Percentiles rank a stretch among this genome's conserved stretches.
Evolutionary conservation across 225 moss, liverwort and hornwort species (phyloP).

Genomic region (Physcomitrellopsis africana): DNA sequence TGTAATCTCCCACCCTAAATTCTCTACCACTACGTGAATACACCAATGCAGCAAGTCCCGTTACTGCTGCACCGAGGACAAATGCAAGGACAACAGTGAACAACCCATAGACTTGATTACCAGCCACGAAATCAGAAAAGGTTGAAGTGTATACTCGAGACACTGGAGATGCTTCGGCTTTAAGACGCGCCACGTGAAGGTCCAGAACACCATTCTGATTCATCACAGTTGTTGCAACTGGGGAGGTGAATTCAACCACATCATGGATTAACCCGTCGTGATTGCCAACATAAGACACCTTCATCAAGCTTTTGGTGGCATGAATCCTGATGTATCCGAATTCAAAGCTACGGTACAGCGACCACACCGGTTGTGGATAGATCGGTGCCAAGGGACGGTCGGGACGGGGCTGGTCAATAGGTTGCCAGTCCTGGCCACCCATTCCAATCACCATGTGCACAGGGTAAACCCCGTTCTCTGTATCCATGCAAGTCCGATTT

Average conservation of each 20-base stretch:
- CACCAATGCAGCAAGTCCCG: not conserved
- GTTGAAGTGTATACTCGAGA: too few species aligned
- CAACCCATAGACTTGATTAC: not conserved
- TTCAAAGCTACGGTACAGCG: conserved; percentile 69
- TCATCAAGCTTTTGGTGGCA: conserved; percentile 64
- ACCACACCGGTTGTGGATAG: conserved; percentile 83
- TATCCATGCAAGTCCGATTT: conserved; percentile 60
- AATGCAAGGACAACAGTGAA: conserved; percentile 7
- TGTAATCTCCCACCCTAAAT: not conserved
- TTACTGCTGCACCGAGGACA: conserved; percentile 4
- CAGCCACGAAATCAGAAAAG: not conserved
- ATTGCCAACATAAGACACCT: conserved; percentile 72
- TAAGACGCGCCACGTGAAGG: too few species aligned
- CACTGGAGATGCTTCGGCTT: too few species aligned
- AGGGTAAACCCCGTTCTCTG: conserved; percentile 40
- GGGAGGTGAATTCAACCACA: conserved; percentile 49
- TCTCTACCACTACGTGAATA: not conserved
- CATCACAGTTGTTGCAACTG: not conserved
- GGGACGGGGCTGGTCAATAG: conserved; percentile 59
- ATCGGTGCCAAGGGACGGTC: conserved; percentile 66
- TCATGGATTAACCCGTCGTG: conserved; percentile 92
- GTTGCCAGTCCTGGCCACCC: conserved; percentile 97
- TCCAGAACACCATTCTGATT: too few species aligned
- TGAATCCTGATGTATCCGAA: conserved; percentile 77
- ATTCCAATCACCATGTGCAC: conserved; percentile 94